Evolutionary conservation across 371 early-diverging fungal genomes (phyloP).

Genomic region (Edhazardia aedis): DNA sequence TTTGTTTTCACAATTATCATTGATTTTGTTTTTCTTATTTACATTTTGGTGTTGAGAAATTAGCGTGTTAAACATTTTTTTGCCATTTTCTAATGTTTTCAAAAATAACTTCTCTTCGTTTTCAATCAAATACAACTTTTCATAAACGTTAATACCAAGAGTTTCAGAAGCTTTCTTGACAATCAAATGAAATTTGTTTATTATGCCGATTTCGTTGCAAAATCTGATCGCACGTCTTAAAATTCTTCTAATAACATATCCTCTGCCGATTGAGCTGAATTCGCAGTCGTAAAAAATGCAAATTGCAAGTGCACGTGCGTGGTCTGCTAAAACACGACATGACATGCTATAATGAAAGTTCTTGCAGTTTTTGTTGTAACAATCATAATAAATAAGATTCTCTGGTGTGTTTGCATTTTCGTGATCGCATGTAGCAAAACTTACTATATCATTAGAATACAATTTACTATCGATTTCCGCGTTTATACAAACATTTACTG

Average conservation of each 20-base stretch:
- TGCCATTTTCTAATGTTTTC: conserved; percentile 86
- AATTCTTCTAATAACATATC: conserved; percentile 91
- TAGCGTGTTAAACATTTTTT: conserved; percentile 65
- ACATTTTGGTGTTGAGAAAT: no score
- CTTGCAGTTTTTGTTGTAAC: no score
- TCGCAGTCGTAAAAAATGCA: conserved; percentile 81
- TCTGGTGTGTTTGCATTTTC: conserved; percentile 51
- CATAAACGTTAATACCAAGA: conserved; percentile 52
- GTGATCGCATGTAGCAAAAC: no score
- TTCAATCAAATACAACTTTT: conserved; percentile 67
- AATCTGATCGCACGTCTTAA: conserved; percentile 82
- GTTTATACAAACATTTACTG: no score
- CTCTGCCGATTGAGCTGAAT: conserved; percentile 88
- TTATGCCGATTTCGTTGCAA: conserved; percentile 66
- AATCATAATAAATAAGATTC: no score
- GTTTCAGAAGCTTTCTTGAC: conserved; percentile 63
- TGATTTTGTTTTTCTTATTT: no score
- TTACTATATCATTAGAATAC: no score
- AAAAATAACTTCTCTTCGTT: conserved; percentile 85
- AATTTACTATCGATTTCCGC: no score
- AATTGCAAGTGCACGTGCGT: conserved; percentile 83
- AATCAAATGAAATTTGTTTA: conserved; percentile 46
- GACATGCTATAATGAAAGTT: no score
- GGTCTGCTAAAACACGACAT: conserved; percentile 94
- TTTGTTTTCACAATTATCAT: no score